phyloP scores from a whole-genome alignment of 805 yeast species.

The Ascoidea tarda region DNA sequence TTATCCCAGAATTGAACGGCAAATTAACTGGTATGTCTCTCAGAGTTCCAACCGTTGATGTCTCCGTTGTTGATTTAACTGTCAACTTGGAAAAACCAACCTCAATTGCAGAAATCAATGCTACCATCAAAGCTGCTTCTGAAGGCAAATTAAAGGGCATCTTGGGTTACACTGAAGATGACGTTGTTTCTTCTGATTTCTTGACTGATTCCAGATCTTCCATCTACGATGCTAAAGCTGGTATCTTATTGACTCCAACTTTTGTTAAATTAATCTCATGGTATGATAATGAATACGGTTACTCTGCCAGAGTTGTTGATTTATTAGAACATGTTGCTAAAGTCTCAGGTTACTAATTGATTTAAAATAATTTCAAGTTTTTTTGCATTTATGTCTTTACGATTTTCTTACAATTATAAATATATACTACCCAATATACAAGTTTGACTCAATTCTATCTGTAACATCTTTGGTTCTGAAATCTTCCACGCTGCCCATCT shows the following conservation, averaged over 20 bases:
- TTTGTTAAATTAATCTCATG: constrained; percentile 86
- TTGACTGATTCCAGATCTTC: constrained; percentile 73
- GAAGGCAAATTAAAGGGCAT: constrained; percentile 71
- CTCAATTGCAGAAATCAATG: constrained; percentile 68
- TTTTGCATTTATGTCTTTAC: no score
- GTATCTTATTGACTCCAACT: constrained; percentile 74
- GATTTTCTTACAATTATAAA: no score
- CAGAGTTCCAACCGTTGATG: constrained; percentile 91
- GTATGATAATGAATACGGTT: constrained; percentile 95
- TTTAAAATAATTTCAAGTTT: no score
- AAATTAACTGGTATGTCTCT: constrained; percentile 89
- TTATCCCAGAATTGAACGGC: constrained; percentile 81
- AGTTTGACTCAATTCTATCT: no score
- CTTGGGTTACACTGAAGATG: constrained; percentile 84
- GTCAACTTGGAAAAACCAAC: constrained; percentile 66
- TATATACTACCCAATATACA: no score
- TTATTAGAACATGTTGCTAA: constrained; percentile 70
- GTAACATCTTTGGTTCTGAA: no score
- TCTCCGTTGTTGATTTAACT: constrained; percentile 87
- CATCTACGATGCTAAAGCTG: constrained; percentile 84
- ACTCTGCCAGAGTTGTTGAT: constrained; percentile 93
- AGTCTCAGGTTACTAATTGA: constrained; percentile 16
- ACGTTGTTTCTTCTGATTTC: constrained; percentile 85
- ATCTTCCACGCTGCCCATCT: no score
- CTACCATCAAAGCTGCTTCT: constrained; percentile 61